Evolutionary conservation across 345 rosid species (phyloP).

Genomic region (Linum trigynum): DNA sequence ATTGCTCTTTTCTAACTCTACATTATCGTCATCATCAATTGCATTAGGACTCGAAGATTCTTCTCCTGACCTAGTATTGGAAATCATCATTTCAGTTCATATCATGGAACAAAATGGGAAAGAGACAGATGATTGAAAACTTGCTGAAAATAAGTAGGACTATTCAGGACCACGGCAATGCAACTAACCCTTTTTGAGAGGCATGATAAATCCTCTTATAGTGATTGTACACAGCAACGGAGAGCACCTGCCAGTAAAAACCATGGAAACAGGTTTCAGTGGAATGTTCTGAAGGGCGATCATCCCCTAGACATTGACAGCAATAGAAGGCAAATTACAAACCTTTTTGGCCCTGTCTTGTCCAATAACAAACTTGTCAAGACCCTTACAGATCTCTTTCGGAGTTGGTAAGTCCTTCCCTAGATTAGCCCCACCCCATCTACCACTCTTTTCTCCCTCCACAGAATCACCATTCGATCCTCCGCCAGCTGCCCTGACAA

Average conservation of each 20-base stretch:
- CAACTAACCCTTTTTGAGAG: constrained; percentile 62
- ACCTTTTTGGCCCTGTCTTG: constrained; percentile 86
- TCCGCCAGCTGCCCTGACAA: constrained; percentile 34
- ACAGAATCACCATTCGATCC: constrained; percentile 15
- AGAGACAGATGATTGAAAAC: neutral
- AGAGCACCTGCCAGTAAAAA: constrained; percentile 49
- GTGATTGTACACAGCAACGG: constrained; percentile 93
- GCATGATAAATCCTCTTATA: constrained; percentile 79
- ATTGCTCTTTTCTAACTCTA: constrained; percentile 93
- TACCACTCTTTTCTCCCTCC: constrained; percentile 12
- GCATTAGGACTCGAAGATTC: constrained; percentile 36
- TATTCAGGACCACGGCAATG: too few species aligned
- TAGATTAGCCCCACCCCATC: constrained; percentile 83
- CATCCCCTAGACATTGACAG: neutral
- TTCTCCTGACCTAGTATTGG: constrained; percentile 68
- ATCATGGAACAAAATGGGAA: neutral
- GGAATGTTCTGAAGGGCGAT: neutral
- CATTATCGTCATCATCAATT: constrained; percentile 61
- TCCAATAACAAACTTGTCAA: constrained; percentile 83
- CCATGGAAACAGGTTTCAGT: neutral
- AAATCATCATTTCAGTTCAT: constrained; percentile 30
- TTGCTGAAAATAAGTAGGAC: neutral
- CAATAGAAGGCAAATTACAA: neutral
- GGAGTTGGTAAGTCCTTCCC: constrained; percentile 92
- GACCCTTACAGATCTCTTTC: constrained; percentile 76